Percentiles rank a stretch among this genome's conserved stretches.
These are phyloP conservation scores for Gentiana dahurica DNA, from an alignment of 257 asterid genomes.

Conservation along the genomic window DNA sequence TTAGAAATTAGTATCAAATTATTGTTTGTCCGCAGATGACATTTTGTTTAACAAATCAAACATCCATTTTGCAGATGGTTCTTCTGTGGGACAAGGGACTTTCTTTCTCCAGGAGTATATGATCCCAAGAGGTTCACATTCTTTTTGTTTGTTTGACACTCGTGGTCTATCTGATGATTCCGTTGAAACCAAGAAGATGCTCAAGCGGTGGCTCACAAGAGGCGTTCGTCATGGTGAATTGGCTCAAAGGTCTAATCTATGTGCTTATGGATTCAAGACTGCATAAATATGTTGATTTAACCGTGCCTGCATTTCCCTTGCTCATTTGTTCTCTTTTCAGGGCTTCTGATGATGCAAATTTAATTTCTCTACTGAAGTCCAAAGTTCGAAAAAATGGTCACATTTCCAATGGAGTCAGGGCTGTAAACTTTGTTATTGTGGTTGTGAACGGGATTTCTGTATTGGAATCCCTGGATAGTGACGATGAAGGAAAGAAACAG, in stretches of 20 bases:
- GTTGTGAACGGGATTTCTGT: conserved; percentile 71
- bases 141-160: conserved; percentile 60
- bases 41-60: not conserved
- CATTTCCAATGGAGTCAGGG: conserved; percentile 16
- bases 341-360: conserved; percentile 32
- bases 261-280: not conserved
- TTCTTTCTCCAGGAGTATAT: conserved; percentile 47
- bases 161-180: conserved; percentile 46
- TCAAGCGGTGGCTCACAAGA: conserved; percentile 48
- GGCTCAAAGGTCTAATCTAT: conserved; percentile 37
- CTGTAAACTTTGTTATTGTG: conserved; percentile 50
- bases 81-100: conserved; percentile 52
- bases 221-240: conserved; percentile 66
- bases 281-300: not conserved
- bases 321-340: conserved; percentile 27
- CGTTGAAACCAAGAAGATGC: conserved; percentile 33
- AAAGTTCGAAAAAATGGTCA: conserved; percentile 28
- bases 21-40: not conserved
- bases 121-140: conserved; percentile 54
- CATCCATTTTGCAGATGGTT: conserved; percentile 26
- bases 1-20: not conserved
- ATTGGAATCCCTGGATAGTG: conserved; percentile 39
- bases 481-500: conserved; percentile 24
- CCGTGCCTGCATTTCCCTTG: not conserved
- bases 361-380: conserved; percentile 24